These are phyloP conservation scores for Populus ilicifolia DNA, from an alignment of 345 rosid species.

Conservation along the genomic window DNA sequence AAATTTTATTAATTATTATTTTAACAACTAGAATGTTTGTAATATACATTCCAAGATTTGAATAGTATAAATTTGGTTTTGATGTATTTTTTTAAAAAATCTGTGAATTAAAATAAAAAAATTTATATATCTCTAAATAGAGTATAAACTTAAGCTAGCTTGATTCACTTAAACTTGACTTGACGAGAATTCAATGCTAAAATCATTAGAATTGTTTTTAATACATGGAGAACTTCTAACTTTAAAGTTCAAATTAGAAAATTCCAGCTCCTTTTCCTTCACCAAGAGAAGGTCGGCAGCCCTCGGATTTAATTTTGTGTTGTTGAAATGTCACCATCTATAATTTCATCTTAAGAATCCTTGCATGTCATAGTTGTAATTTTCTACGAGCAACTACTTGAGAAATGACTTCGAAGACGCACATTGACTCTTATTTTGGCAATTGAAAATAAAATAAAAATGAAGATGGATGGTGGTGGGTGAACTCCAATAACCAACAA, in stretches of 20 bases:
- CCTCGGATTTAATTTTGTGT: not conserved
- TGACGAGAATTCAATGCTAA: accelerated
- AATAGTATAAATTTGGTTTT: too few species aligned
- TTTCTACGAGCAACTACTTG: not conserved
- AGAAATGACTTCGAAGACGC: not conserved
- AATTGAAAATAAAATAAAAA: too few species aligned
- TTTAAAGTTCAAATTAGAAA: too few species aligned
- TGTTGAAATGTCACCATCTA: not conserved
- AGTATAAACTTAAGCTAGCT: too few species aligned
- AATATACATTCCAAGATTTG: too few species aligned
- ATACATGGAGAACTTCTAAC: too few species aligned
- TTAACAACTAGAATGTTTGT: accelerated
- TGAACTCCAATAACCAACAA: not conserved
- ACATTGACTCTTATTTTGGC: not conserved
- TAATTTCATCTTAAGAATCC: too few species aligned
- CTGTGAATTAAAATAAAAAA: too few species aligned
- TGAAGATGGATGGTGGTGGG: not conserved
- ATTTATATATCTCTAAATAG: accelerated
- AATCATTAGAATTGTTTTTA: too few species aligned
- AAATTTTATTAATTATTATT: too few species aligned
- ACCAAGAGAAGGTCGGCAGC: not conserved
- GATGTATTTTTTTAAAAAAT: too few species aligned
- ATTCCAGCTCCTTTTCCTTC: too few species aligned
- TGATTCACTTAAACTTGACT: accelerated
- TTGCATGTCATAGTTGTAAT: not conserved